Percentiles rank a stretch among this genome's conserved stretches.
Conservation (phyloP, 352 stramenopile species). For the Phytophthora rubi region DNA sequence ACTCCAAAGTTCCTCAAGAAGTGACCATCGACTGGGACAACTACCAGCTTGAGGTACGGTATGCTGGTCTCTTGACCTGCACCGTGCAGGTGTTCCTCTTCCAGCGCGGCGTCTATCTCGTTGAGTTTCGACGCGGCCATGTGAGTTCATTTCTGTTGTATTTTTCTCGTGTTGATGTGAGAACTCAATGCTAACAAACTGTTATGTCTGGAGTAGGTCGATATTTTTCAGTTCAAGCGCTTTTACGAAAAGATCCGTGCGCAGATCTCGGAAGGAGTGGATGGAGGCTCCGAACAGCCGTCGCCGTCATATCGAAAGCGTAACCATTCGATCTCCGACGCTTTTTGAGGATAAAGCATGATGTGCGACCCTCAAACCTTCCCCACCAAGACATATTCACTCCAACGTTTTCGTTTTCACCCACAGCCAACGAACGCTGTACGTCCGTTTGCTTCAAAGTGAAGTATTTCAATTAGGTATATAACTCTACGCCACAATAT, state of each 20-base stretch:
- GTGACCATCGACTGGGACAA: slow-evolving; percentile 76
- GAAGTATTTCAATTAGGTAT: slow-evolving; percentile 30
- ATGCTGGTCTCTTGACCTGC: slow-evolving; percentile 67
- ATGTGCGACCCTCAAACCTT: slow-evolving; percentile 6
- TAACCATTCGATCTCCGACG: slow-evolving; percentile 68
- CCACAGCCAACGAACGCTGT: slow-evolving; percentile 18
- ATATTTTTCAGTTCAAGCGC: slow-evolving; percentile 90
- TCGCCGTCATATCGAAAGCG: slow-evolving; percentile 52
- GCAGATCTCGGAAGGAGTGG: slow-evolving; percentile 61
- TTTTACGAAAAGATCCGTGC: slow-evolving; percentile 85
- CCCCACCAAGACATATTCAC: slow-evolving; percentile 17
- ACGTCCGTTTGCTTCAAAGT: slow-evolving; percentile 28
- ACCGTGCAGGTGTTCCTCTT: slow-evolving; percentile 86
- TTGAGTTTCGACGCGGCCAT: slow-evolving; percentile 81
- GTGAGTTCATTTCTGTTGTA: slow-evolving; percentile 38
- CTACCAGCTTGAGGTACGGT: slow-evolving; percentile 77
- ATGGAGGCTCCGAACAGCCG: slow-evolving; percentile 29
- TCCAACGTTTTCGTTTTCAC: slow-evolving; percentile 26
- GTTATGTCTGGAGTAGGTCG: slow-evolving; percentile 48
- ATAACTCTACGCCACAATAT: slow-evolving; percentile 23
- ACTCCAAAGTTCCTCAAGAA: slow-evolving; percentile 49
- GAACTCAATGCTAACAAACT: slow-evolving; percentile 17
- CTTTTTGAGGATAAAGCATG: slow-evolving; percentile 28
- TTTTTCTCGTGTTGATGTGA: background rate
- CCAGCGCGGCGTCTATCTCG: slow-evolving; percentile 80